phyloP scores from a whole-genome alignment of 805 yeast genomes.

The Kodamaea neixiangensis region DNA sequence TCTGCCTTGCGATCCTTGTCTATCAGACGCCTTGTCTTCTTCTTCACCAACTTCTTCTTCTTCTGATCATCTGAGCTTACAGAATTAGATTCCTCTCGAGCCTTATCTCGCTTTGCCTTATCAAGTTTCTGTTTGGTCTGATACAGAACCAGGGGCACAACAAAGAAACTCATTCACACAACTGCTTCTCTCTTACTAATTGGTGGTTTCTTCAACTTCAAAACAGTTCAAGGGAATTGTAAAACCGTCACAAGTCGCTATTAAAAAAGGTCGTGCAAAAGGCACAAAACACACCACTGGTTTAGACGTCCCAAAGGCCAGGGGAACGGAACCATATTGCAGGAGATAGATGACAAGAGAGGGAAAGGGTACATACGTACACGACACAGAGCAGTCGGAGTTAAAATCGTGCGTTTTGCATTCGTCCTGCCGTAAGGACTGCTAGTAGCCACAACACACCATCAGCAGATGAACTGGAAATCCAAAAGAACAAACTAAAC shows the following conservation, averaged over 20 bases:
- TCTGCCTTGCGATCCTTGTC: neutral
- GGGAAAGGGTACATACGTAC: too few relatives aligned
- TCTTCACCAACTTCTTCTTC: conserved; percentile 14
- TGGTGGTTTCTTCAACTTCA: too few relatives aligned
- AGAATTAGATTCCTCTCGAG: conserved; percentile 11
- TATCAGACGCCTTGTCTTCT: neutral
- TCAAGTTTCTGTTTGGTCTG: conserved; percentile 43
- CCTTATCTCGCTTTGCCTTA: conserved; percentile 20
- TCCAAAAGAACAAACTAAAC: neutral
- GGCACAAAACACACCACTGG: neutral
- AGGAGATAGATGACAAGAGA: too few relatives aligned
- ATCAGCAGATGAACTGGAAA: too few relatives aligned
- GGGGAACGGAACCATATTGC: neutral
- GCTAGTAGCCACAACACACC: too few relatives aligned
- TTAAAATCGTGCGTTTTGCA: too few relatives aligned
- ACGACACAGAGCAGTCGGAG: too few relatives aligned
- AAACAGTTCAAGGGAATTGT: too few relatives aligned
- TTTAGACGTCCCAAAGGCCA: neutral
- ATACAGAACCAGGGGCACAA: conserved; percentile 42
- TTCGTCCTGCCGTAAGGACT: too few relatives aligned
- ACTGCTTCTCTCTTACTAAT: too few relatives aligned
- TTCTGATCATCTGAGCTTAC: conserved; percentile 16
- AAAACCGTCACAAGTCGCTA: neutral
- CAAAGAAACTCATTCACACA: conserved; percentile 41
- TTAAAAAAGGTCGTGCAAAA: neutral